Evolutionary conservation across 179 eudicot species (phyloP).

Genomic region (Carnegiea gigantea): DNA sequence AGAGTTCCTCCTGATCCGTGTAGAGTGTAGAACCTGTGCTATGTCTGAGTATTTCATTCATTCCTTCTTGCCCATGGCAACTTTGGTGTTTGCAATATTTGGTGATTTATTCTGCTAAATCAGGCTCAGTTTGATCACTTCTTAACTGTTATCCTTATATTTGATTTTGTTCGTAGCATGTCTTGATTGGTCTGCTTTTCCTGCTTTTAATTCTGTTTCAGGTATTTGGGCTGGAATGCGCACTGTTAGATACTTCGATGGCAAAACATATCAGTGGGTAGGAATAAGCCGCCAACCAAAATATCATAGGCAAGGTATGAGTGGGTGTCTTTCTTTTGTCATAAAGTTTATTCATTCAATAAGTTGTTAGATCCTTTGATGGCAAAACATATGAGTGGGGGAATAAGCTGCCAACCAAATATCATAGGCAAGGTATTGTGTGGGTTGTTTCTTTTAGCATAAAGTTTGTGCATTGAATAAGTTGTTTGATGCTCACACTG

Average conservation of each 20-base stretch:
- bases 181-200: constrained; percentile 8
- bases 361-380: too few species aligned
- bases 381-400: not conserved
- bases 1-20: not conserved
- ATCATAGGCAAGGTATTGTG: constrained; percentile 10
- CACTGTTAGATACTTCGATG: constrained; percentile 95
- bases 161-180: constrained; percentile 13
- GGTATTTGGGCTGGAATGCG: constrained; percentile 99
- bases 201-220: constrained; percentile 26
- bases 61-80: not conserved
- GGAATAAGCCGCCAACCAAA: constrained; percentile 97
- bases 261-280: constrained; percentile 97
- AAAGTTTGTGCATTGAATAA: too few species aligned
- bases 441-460: not conserved
- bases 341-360: too few species aligned
- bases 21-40: not conserved
- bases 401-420: too few species aligned
- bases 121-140: not conserved
- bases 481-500: too few species aligned
- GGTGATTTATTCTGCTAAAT: not conserved
- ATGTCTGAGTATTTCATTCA: too few species aligned
- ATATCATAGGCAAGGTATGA: constrained; percentile 85
- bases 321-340: not conserved
- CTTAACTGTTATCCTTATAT: not conserved
- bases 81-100: not conserved